phyloP scores from a whole-genome alignment of 331 rosid genomes.

The Saraca asoca region DNA sequence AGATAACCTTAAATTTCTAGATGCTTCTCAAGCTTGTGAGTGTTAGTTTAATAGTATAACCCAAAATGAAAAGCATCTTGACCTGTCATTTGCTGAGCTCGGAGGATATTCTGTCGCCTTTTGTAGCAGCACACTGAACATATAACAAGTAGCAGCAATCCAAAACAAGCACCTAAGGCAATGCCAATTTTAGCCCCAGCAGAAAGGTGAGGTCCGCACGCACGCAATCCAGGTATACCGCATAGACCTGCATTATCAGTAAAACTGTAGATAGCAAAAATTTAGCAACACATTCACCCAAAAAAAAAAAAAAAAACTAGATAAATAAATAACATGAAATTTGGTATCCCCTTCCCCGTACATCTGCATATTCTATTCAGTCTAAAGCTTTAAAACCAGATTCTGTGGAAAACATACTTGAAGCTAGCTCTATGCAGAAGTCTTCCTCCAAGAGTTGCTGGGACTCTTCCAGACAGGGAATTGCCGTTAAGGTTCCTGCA shows the following conservation, averaged over 20 bases:
- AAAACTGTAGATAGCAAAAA: constrained; percentile 60
- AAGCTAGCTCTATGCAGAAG: constrained; percentile 96
- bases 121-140: constrained; percentile 87
- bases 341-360: constrained; percentile 18
- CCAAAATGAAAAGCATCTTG: constrained; percentile 29
- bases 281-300: constrained; percentile 16
- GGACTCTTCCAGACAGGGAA: constrained; percentile 79
- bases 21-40: neutral
- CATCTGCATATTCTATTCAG: constrained; percentile 19
- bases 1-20: neutral
- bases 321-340: constrained; percentile 15
- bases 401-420: constrained; percentile 64
- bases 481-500: constrained; percentile 90
- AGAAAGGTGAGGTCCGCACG: constrained; percentile 78
- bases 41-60: constrained; percentile 3
- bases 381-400: constrained; percentile 10
- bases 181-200: constrained; percentile 72
- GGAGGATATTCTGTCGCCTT: constrained; percentile 83
- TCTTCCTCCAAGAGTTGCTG: constrained; percentile 79
- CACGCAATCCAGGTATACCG: constrained; percentile 83
- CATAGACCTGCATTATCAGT: constrained; percentile 94
- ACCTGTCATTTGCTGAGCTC: constrained; percentile 83
- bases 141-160: constrained; percentile 54
- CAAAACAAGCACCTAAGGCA: constrained; percentile 55
- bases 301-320: constrained; percentile 4